A percentile compares a stretch with the other conserved stretches of the same genome.
phyloP scores from a whole-genome alignment of 345 rosid genomes.

The Cochlearia excelsa region DNA sequence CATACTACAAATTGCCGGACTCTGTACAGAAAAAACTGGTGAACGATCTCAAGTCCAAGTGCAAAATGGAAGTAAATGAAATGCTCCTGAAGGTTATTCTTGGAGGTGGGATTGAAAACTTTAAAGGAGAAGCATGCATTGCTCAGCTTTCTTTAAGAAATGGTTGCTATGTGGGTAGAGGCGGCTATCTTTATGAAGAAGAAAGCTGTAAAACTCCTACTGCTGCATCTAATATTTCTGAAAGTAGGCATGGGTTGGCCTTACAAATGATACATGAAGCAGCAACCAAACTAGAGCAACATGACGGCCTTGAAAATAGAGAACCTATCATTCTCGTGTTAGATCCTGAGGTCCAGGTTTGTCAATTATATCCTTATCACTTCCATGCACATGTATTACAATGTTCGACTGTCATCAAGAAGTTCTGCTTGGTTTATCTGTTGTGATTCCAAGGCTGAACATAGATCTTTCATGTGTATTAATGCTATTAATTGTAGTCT shows the following conservation, averaged over 20 bases:
- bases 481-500: too few species aligned
- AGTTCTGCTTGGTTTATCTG: conserved; percentile 7
- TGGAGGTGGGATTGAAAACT: conserved; percentile 44
- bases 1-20: conserved; percentile 44
- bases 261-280: conserved; percentile 60
- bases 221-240: conserved; percentile 30
- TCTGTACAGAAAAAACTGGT: conserved; percentile 50
- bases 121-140: conserved; percentile 46
- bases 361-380: conserved; percentile 23
- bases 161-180: conserved; percentile 60
- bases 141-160: conserved; percentile 44
- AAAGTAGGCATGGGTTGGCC: conserved; percentile 45
- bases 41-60: conserved; percentile 62
- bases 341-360: conserved; percentile 84
- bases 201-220: conserved; percentile 36
- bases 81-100: conserved; percentile 58
- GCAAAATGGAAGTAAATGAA: conserved; percentile 62
- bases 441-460: not conserved
- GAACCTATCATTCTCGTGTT: conserved; percentile 74
- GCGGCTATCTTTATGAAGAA: conserved; percentile 39
- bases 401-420: not conserved
- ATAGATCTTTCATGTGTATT: not conserved
- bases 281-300: conserved; percentile 49
- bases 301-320: conserved; percentile 37
- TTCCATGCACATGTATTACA: conserved; percentile 12